Evolutionary conservation across 208 protist genomes (phyloP).

Genomic region (Trypanosoma lewisi): DNA sequence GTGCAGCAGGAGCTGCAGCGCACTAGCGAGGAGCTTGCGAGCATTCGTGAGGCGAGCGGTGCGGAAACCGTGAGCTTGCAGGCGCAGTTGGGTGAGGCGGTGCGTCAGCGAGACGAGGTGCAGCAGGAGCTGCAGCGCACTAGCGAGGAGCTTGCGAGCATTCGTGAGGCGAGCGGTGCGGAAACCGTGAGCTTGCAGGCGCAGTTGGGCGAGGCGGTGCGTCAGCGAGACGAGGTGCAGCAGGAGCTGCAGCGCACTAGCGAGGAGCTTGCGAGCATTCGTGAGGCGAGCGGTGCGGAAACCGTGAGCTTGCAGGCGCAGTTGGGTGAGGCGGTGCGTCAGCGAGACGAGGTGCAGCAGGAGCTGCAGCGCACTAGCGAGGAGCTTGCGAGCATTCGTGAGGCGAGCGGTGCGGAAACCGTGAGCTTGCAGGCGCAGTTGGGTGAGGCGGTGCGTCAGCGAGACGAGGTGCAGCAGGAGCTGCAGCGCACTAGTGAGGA

Average conservation of each 20-base stretch:
- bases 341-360: background rate
- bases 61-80: background rate
- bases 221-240: background rate
- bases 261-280: background rate
- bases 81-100: background rate
- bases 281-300: background rate
- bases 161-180: background rate
- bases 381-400: background rate
- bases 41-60: constrained; percentile 1
- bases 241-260: background rate
- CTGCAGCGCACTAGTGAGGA: background rate
- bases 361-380: background rate
- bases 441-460: background rate
- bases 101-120: constrained; percentile 9
- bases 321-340: constrained; percentile 6
- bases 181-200: background rate
- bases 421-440: background rate
- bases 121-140: background rate
- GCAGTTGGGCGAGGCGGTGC: constrained; percentile 6
- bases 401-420: background rate
- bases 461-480: background rate
- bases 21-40: background rate
- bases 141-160: background rate
- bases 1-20: constrained; percentile 6
- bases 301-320: background rate